Conservation (phyloP, 1,284 basidiomycete species). For the Ustilago trichophora region DNA sequence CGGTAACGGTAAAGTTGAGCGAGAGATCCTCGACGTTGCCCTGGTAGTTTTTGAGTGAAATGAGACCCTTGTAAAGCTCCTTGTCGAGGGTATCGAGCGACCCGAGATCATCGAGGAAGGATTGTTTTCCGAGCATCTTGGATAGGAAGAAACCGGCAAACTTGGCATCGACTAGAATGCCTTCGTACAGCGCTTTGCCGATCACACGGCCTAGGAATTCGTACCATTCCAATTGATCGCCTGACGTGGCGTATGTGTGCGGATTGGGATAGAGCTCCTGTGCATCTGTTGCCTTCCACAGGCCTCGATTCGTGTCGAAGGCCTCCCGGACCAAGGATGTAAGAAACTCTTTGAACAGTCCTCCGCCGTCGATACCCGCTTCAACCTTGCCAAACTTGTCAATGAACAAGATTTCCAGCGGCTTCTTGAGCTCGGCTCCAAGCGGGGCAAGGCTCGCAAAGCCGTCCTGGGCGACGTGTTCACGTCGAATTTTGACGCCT, state of each 20-base stretch:
- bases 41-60: conserved; percentile 90
- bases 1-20: conserved; percentile 86
- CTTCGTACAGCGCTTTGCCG: conserved; percentile 95
- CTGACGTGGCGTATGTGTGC: conserved; percentile 67
- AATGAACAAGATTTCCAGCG: conserved; percentile 86
- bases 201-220: conserved; percentile 90
- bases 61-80: conserved; percentile 88
- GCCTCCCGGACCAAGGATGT: conserved; percentile 82
- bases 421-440: conserved; percentile 79
- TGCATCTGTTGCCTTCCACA: conserved; percentile 89
- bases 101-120: conserved; percentile 57
- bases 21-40: conserved; percentile 90
- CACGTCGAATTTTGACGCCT: conserved; percentile 76
- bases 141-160: conserved; percentile 95
- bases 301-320: conserved; percentile 90
- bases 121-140: conserved; percentile 70
- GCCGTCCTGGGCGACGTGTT: conserved; percentile 84
- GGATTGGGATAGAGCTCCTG: conserved; percentile 96
- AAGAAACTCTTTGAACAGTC: conserved; percentile 97
- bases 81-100: conserved; percentile 68
- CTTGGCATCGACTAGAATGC: conserved; percentile 92
- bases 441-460: conserved; percentile 74
- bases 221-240: conserved; percentile 76
- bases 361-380: conserved; percentile 94
- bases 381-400: conserved; percentile 87